Evolutionary conservation across 352 stramenopile species (phyloP).

Genomic region (Saprolegnia parasitica): DNA sequence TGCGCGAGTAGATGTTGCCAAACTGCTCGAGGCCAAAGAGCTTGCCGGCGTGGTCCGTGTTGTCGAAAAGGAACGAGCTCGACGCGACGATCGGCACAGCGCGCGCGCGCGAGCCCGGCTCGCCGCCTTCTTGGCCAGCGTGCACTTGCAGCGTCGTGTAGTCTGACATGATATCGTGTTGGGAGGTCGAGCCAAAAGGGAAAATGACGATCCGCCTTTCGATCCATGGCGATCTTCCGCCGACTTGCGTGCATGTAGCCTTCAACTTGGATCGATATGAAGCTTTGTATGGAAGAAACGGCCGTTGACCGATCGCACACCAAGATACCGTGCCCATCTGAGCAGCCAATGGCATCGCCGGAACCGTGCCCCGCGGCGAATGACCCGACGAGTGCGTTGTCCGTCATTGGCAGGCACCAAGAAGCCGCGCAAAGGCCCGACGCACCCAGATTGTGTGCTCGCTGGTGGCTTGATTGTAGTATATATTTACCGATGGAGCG

Average conservation of each 20-base stretch:
- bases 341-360: background rate
- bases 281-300: background rate
- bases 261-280: background rate
- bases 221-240: background rate
- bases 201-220: no score
- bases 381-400: no score
- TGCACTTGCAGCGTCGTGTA: conserved; percentile 48
- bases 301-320: background rate
- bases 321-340: background rate
- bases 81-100: conserved; percentile 88
- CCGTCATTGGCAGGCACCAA: no score
- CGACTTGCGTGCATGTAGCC: background rate
- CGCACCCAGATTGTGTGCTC: no score
- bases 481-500: no score
- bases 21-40: conserved; percentile 86
- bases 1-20: conserved; percentile 94
- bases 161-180: background rate
- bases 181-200: background rate
- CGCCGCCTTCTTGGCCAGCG: conserved; percentile 69
- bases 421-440: no score
- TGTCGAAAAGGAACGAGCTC: conserved; percentile 88
- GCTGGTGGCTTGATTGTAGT: no score
- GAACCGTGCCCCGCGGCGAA: background rate
- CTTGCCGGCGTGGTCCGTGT: conserved; percentile 51
- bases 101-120: conserved; percentile 63